A percentile compares a stretch with the other conserved stretches of the same genome.
These are phyloP conservation scores for Chlorociboria aeruginascens DNA, from an alignment of 495 filamentous ascomycete genomes.

Conservation along the genomic window DNA sequence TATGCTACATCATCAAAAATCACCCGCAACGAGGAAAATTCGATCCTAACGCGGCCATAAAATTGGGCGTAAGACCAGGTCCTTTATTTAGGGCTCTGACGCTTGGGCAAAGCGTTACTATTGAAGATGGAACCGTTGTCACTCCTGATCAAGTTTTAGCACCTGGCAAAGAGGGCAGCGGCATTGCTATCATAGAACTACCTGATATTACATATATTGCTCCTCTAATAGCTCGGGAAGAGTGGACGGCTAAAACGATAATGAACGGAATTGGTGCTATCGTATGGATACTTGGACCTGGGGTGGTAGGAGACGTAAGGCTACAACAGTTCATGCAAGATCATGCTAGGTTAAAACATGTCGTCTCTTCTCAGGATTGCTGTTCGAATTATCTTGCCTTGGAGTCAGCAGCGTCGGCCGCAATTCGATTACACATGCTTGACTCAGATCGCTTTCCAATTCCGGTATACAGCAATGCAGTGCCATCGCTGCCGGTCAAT, in stretches of 20 bases:
- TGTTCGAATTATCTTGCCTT: conserved; percentile 64
- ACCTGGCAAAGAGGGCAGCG: conserved; percentile 32
- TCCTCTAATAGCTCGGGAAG: conserved; percentile 49
- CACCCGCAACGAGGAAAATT: conserved; percentile 75
- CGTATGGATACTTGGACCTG: conserved; percentile 69
- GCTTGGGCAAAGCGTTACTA: conserved; percentile 35
- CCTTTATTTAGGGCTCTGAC: conserved; percentile 40
- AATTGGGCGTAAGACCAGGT: conserved; percentile 41
- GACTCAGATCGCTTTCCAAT: conserved; percentile 57
- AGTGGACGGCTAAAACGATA: conserved; percentile 57
- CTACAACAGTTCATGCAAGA: conserved; percentile 57
- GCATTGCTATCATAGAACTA: conserved; percentile 71
- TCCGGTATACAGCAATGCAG: conserved; percentile 43
- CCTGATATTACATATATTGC: conserved; percentile 56
- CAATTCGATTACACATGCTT: conserved; percentile 55
- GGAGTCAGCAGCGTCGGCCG: conserved; percentile 45
- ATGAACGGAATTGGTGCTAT: conserved; percentile 55
- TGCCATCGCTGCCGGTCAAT: background rate
- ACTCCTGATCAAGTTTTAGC: conserved; percentile 40
- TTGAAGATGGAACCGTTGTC: conserved; percentile 43
- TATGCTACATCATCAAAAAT: conserved; percentile 76
- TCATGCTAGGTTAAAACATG: conserved; percentile 50
- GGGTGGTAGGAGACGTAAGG: conserved; percentile 46
- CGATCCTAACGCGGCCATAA: conserved; percentile 44
- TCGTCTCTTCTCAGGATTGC: conserved; percentile 58